Evolutionary conservation across 2,329 filamentous ascomycete genomes (phyloP), one percentile per base, ranked within the genome.

Genomic region (Colletotrichum lindemuthianum): DNA sequence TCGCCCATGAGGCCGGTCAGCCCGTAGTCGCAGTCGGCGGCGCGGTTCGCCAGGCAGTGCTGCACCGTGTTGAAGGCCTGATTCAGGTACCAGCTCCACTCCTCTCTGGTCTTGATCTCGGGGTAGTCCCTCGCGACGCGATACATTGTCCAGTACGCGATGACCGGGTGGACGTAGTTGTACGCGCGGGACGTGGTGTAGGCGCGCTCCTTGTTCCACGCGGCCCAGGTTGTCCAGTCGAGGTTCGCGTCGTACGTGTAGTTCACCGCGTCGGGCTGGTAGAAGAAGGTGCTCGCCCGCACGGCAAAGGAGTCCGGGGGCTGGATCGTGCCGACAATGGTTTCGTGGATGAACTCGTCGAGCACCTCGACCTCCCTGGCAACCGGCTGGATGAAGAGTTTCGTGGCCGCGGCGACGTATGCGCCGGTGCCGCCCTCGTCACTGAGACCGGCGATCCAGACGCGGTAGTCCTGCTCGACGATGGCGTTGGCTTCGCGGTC

Each of bases 401-500:
- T 88, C 74, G 86, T 80, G 2, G 80, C 75, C 0, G 84, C 82
- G 0, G 86, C 84, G 1, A 88, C 78, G 65, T 82, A 88, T 0
- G 85, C 81, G 1, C 85, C 85, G 0, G 83, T 82, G 1, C 86
- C 86, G 0, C 78, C 86, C 73, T 89, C 86, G 60, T 88, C 86
- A 59, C 84, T 87, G 1, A 89, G 76, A 0, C 86, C 86, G 1
- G 86, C 80, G 5, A 88, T 82, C 86, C 86, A 88, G 7, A 81
- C 85, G 1, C 86, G 79, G 1, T 76, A 60, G 39, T 84, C 81
- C 54, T 84, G 82, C 36, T 75, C 72, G 3, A 84, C 81, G 32
- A 79, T 77, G 8, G 75, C 67, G 6, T 72, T 71, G 3, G 68
- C 79, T 72, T 80, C 85, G 70, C 74, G 82, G 69, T 89, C 85